Evolutionary conservation across 768 basidiomycete genomes (phyloP).

Genomic region (Lanmaoa pseudosensibilis): DNA sequence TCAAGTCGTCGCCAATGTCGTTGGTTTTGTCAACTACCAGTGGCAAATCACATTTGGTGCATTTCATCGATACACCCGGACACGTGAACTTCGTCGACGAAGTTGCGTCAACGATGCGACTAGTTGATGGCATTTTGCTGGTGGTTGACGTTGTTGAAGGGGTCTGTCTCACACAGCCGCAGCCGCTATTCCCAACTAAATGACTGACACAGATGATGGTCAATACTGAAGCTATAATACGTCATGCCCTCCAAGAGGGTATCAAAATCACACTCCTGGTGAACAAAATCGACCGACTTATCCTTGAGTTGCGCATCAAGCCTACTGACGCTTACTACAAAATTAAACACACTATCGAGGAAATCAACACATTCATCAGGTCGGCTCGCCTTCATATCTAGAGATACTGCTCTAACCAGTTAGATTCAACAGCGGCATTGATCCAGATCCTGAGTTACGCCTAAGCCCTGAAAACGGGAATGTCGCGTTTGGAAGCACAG

Average conservation of each 20-base stretch:
- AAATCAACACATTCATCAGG: conserved; percentile 96
- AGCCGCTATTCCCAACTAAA: conserved; percentile 13
- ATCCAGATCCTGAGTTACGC: conserved; percentile 84
- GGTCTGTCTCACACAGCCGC: conserved; percentile 46
- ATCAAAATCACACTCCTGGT: conserved; percentile 89
- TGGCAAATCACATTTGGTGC: conserved; percentile 92
- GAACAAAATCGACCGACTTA: conserved; percentile 97
- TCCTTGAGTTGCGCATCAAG: conserved; percentile 93
- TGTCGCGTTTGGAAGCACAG: conserved; percentile 94
- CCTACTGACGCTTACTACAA: conserved; percentile 98
- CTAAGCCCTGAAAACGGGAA: conserved; percentile 95
- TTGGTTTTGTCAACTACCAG: conserved; percentile 79
- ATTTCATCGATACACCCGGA: conserved; percentile 95
- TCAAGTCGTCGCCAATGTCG: conserved; percentile 97
- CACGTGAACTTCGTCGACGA: conserved; percentile 99
- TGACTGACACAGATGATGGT: conserved; percentile 72
- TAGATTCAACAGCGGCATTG: conserved; percentile 56
- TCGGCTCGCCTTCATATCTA: conserved; percentile 32
- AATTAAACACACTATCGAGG: conserved; percentile 98
- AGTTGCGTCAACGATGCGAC: conserved; percentile 81
- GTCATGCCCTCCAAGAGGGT: conserved; percentile 87
- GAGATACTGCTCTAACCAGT: background rate
- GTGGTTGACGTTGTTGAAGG: conserved; percentile 99
- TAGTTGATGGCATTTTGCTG: conserved; percentile 87
- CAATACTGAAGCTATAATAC: conserved; percentile 83